These are phyloP conservation scores for Diaporthe capsici DNA, from an alignment of 2,329 filamentous ascomycete genomes.

Conservation along the genomic window DNA sequence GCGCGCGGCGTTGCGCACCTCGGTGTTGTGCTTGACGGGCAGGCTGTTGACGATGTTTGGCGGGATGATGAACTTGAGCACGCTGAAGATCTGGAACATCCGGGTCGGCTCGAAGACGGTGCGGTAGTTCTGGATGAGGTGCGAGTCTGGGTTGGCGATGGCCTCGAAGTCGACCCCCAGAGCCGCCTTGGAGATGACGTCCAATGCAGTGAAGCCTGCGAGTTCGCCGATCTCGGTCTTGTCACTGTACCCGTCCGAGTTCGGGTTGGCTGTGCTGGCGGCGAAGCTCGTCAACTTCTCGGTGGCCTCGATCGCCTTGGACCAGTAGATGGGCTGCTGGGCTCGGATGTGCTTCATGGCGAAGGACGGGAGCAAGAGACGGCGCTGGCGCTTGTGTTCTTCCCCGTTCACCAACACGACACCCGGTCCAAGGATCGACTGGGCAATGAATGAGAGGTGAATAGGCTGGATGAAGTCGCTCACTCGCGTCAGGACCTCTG, in stretches of 20 bases:
- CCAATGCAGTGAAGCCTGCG: slow-evolving; percentile 10
- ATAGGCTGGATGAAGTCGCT: slow-evolving; percentile 21
- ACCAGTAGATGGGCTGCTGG: slow-evolving; percentile 16
- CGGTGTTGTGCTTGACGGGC: slow-evolving; percentile 18
- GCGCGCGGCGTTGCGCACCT: slow-evolving; percentile 15
- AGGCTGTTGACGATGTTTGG: slow-evolving; percentile 1
- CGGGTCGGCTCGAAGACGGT: slow-evolving; percentile 6
- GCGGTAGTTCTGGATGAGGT: slow-evolving; percentile 28
- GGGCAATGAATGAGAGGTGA: slow-evolving; percentile 1
- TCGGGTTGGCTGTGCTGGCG: neutral
- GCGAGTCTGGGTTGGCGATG: slow-evolving; percentile 7
- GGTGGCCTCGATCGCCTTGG: slow-evolving; percentile 9
- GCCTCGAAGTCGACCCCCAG: slow-evolving; percentile 29
- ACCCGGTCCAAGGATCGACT: slow-evolving; percentile 3
- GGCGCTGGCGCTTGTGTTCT: slow-evolving; percentile 14
- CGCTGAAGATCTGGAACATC: slow-evolving; percentile 23
- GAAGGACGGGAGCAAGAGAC: slow-evolving; percentile 15
- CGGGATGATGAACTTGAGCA: slow-evolving; percentile 19
- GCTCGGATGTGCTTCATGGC: slow-evolving; percentile 22
- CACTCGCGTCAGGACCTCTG: slow-evolving; percentile 8
- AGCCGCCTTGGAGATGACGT: slow-evolving; percentile 24
- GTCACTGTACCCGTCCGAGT: slow-evolving; percentile 4
- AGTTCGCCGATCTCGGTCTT: slow-evolving; percentile 12
- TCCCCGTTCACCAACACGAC: slow-evolving; percentile 8
- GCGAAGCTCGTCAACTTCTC: neutral